Evolutionary conservation across 345 rosid species (phyloP).

Genomic region (Triadica sebifera): DNA sequence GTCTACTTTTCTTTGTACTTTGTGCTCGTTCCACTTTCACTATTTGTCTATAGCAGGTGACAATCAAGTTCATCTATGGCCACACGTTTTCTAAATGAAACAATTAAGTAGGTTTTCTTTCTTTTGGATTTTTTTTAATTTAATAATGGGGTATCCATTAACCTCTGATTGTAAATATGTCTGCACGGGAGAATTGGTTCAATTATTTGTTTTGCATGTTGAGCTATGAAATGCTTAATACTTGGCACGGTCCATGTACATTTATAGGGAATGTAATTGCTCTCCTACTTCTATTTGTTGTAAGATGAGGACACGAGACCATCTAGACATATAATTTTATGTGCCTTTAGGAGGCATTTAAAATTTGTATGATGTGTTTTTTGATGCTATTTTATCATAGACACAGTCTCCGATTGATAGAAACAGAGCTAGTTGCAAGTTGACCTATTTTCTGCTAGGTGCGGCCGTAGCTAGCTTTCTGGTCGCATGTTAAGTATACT

Average conservation of each 20-base stretch:
- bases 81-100: slow-evolving; percentile 12
- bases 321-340: not conserved
- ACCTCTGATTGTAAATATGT: slow-evolving; percentile 28
- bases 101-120: slow-evolving; percentile 20
- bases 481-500: too few species aligned
- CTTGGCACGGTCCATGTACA: not conserved
- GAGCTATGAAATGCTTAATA: not conserved
- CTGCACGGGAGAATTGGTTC: slow-evolving; percentile 3
- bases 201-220: not conserved
- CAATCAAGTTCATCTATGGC: slow-evolving; percentile 14
- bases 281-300: too few species aligned
- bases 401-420: not conserved
- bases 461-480: not conserved
- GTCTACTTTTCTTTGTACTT: slow-evolving; percentile 17
- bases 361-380: not conserved
- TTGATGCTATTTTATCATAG: not conserved
- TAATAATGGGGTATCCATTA: slow-evolving; percentile 16
- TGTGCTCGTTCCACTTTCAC: slow-evolving; percentile 16
- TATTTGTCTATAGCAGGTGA: slow-evolving; percentile 28
- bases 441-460: not conserved
- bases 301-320: not conserved
- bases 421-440: not conserved
- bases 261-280: not conserved
- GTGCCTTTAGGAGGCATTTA: not conserved
- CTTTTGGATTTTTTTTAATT: slow-evolving; percentile 15